A percentile compares a stretch with the other conserved stretches of the same genome.
Conservation (phyloP, 192 early-diverging fungal species). For the Podila minutissima region DNA sequence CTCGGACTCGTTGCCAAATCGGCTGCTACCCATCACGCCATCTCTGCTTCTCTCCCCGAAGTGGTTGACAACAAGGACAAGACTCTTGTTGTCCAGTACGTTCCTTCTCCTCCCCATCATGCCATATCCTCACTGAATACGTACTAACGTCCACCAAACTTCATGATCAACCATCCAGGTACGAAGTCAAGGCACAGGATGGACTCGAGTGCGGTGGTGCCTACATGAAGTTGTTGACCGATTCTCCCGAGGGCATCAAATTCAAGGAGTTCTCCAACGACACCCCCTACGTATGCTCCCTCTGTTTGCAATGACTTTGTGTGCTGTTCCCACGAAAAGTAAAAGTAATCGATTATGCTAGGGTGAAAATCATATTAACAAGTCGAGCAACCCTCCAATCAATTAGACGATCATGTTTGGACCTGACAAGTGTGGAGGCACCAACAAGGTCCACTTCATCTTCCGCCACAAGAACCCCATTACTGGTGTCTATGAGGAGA, state of each 20-base stretch:
- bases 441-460: conserved; percentile 93
- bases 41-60: conserved; percentile 72
- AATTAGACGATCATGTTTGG: conserved; percentile 80
- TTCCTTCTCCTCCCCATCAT: background rate
- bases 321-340: background rate
- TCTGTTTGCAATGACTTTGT: background rate
- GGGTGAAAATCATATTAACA: background rate
- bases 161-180: conserved; percentile 35
- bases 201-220: conserved; percentile 90
- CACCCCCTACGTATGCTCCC: conserved; percentile 70
- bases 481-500: conserved; percentile 83
- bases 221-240: conserved; percentile 86
- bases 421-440: conserved; percentile 86
- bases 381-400: background rate
- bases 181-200: conserved; percentile 89
- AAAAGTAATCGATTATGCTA: background rate
- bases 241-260: conserved; percentile 60
- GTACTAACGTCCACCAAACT: background rate
- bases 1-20: conserved; percentile 81
- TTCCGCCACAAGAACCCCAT: conserved; percentile 90
- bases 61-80: conserved; percentile 77
- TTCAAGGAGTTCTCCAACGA: conserved; percentile 77
- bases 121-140: too few species aligned
- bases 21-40: conserved; percentile 85
- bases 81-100: conserved; percentile 80